A percentile compares a stretch with the other conserved stretches of the same genome.
Conservation (phyloP, 306 rosid genomes). For the Lathyrus aphaca region DNA sequence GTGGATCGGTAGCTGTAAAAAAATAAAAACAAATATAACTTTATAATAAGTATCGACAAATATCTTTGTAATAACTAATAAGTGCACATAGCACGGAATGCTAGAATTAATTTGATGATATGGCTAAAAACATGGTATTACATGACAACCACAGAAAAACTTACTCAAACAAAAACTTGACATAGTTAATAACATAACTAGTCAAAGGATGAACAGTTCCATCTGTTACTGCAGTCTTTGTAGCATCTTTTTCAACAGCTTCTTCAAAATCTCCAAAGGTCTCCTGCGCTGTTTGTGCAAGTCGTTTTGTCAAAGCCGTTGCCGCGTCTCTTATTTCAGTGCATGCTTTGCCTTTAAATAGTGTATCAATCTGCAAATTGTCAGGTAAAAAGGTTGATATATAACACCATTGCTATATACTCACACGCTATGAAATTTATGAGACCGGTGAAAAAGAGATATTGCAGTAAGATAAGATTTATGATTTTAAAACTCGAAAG, state of each 20-base stretch:
- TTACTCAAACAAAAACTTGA: slow-evolving; percentile 96
- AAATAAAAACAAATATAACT: background rate
- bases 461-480: slow-evolving; percentile 5
- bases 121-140: slow-evolving; percentile 12
- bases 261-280: slow-evolving; percentile 98
- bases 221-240: slow-evolving; percentile 93
- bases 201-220: slow-evolving; percentile 99
- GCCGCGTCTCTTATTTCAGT: slow-evolving; percentile 81
- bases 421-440: background rate
- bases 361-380: slow-evolving; percentile 70
- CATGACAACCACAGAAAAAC: slow-evolving; percentile 39
- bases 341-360: slow-evolving; percentile 88
- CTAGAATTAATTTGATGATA: slow-evolving; percentile 29
- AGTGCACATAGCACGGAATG: slow-evolving; percentile 13
- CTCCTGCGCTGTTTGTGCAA: slow-evolving; percentile 89
- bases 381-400: no score
- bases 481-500: slow-evolving; percentile 23
- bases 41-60: slow-evolving; percentile 20
- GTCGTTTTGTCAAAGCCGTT: slow-evolving; percentile 76
- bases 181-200: slow-evolving; percentile 94
- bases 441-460: slow-evolving; percentile 11
- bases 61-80: slow-evolving; percentile 11
- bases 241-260: slow-evolving; percentile 95
- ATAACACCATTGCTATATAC: no score
- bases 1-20: slow-evolving; percentile 83